These are phyloP conservation scores for Epichloe glyceriae DNA, from an alignment of 2,329 filamentous ascomycete species.

Conservation along the genomic window DNA sequence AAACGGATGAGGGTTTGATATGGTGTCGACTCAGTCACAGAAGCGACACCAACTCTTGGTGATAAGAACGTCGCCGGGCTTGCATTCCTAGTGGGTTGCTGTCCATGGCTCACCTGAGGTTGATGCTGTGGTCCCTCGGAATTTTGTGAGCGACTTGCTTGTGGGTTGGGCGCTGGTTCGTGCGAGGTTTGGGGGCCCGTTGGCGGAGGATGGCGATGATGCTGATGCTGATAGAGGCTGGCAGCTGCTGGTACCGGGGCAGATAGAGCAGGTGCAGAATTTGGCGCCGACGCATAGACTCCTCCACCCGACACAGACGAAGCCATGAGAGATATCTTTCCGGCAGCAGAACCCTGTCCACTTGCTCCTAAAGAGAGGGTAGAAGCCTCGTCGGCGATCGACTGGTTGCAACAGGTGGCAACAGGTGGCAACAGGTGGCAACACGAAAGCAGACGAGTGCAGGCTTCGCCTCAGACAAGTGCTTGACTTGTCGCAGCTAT, in stretches of 20 bases:
- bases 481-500: too few species aligned
- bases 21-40: background rate
- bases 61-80: background rate
- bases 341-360: too few species aligned
- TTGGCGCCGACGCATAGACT: background rate
- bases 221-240: background rate
- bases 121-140: background rate
- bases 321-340: background rate
- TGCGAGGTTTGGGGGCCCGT: background rate
- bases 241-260: background rate
- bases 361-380: too few species aligned
- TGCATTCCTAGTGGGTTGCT: background rate
- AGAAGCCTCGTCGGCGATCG: background rate
- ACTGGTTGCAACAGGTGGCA: too few species aligned
- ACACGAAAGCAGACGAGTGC: too few species aligned
- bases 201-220: background rate
- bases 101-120: background rate
- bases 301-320: background rate
- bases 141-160: background rate
- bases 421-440: too few species aligned
- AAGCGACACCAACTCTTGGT: background rate
- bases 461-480: too few species aligned
- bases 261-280: background rate
- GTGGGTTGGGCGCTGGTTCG: background rate
- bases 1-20: slow-evolving; percentile 11